Conservation (phyloP, 805 yeast species). For the Starmerella asiatica region DNA sequence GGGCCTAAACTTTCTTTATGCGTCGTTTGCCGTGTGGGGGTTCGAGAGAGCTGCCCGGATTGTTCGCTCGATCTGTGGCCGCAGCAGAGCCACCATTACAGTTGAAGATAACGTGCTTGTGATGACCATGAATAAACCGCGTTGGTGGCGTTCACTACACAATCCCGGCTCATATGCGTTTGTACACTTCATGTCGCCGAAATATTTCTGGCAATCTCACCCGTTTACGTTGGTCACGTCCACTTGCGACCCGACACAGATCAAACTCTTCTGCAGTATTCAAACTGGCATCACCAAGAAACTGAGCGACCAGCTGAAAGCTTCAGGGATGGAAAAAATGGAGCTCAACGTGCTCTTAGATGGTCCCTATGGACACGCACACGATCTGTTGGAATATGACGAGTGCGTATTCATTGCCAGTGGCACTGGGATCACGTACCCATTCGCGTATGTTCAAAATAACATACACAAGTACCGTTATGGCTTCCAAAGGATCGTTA, state of each 20-base stretch:
- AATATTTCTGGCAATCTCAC: constrained; percentile 55
- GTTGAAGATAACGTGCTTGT: constrained; percentile 17
- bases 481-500: constrained; percentile 7
- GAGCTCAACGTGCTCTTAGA: constrained; percentile 30
- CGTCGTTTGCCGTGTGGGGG: constrained; percentile 53
- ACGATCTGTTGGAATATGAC: constrained; percentile 38
- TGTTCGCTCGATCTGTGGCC: constrained; percentile 31
- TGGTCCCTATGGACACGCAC: constrained; percentile 56
- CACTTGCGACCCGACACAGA: constrained; percentile 10
- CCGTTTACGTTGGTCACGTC: constrained; percentile 41
- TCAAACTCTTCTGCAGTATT: constrained; percentile 18
- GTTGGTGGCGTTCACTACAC: constrained; percentile 31
- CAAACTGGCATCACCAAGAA: constrained; percentile 45
- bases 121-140: constrained; percentile 30
- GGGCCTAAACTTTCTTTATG: constrained; percentile 32
- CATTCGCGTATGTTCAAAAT: constrained; percentile 14
- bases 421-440: constrained; percentile 58
- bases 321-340: constrained; percentile 8
- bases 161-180: constrained; percentile 45
- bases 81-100: constrained; percentile 2
- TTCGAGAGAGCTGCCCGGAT: constrained; percentile 50
- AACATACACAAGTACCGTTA: constrained; percentile 22
- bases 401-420: constrained; percentile 53
- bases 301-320: constrained; percentile 1
- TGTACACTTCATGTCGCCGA: constrained; percentile 36